Evolutionary conservation across 805 yeast genomes (phyloP).

Genomic region (Wickerhamiella hasegawae): DNA sequence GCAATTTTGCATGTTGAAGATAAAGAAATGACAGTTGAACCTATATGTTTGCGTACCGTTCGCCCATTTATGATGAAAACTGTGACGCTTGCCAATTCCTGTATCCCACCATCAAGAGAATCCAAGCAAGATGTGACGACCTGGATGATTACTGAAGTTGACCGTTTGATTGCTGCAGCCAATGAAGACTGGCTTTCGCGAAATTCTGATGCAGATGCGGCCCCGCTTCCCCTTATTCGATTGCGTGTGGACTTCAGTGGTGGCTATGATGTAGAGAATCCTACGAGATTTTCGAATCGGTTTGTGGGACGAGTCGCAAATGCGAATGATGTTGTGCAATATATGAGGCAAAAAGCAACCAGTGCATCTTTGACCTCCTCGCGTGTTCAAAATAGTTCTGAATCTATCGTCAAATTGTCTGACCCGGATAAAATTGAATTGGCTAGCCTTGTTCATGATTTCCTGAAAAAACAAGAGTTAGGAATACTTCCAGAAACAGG

Average conservation of each 20-base stretch:
- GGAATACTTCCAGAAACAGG: conserved; percentile 62
- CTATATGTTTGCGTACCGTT: conserved; percentile 50
- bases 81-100: conserved; percentile 30
- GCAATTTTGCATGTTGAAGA: conserved; percentile 55
- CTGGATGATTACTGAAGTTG: conserved; percentile 49
- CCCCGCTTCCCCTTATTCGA: conserved; percentile 72
- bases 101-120: conserved; percentile 4
- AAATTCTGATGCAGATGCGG: conserved; percentile 18
- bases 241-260: conserved; percentile 79
- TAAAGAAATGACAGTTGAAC: conserved; percentile 37
- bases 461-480: conserved; percentile 45
- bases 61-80: conserved; percentile 72
- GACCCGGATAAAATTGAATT: conserved; percentile 32
- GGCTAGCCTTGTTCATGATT: conserved; percentile 45
- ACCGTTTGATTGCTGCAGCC: conserved; percentile 42
- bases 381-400: conserved; percentile 2
- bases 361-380: too few relatives aligned
- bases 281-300: conserved; percentile 72
- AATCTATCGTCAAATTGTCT: conserved; percentile 3
- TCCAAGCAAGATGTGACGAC: conserved; percentile 34
- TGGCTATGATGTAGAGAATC: conserved; percentile 83
- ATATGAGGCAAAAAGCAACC: conserved; percentile 40
- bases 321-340: conserved; percentile 67
- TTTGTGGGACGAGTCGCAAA: conserved; percentile 89
- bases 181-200: conserved; percentile 30